Evolutionary conservation across 805 yeast genomes (phyloP).

Genomic region (Danielia reshetovae): DNA sequence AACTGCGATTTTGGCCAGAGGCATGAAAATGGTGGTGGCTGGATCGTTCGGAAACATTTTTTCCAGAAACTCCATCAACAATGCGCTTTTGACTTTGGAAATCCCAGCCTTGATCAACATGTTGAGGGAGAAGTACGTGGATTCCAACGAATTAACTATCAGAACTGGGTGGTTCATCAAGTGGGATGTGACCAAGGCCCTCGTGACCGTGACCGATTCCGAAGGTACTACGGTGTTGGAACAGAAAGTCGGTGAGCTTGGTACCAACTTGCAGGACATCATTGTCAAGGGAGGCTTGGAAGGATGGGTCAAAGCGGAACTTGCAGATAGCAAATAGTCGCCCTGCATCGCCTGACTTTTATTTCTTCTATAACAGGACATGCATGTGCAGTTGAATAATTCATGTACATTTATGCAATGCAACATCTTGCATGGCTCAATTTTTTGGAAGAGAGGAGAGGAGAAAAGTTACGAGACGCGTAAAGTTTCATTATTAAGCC

Average conservation of each 20-base stretch:
- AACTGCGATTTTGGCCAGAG: slow-evolving; percentile 93
- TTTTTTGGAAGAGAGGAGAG: neutral
- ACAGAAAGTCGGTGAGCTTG: slow-evolving; percentile 93
- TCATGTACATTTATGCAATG: neutral
- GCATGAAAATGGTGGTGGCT: slow-evolving; percentile 86
- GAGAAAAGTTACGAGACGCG: neutral
- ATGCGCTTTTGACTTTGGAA: slow-evolving; percentile 90
- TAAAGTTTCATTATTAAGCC: too few species aligned
- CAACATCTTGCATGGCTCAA: neutral
- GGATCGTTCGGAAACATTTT: slow-evolving; percentile 98
- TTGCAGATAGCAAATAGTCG: slow-evolving; percentile 18
- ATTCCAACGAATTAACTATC: slow-evolving; percentile 70
- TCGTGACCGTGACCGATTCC: slow-evolving; percentile 72
- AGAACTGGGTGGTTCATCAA: slow-evolving; percentile 91
- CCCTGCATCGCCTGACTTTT: neutral
- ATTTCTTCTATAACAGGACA: neutral
- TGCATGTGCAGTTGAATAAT: neutral
- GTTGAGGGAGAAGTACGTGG: slow-evolving; percentile 65
- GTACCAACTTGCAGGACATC: slow-evolving; percentile 92
- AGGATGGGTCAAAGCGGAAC: slow-evolving; percentile 90
- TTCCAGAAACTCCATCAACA: slow-evolving; percentile 92
- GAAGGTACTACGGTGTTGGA: slow-evolving; percentile 58
- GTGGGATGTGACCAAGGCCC: slow-evolving; percentile 89
- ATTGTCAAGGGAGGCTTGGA: slow-evolving; percentile 97
- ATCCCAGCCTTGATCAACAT: slow-evolving; percentile 80